Percentiles rank a stretch among this genome's conserved stretches.
Evolutionary conservation across 495 filamentous ascomycete species (phyloP).

Genomic region (Neurospora tetraspora): DNA sequence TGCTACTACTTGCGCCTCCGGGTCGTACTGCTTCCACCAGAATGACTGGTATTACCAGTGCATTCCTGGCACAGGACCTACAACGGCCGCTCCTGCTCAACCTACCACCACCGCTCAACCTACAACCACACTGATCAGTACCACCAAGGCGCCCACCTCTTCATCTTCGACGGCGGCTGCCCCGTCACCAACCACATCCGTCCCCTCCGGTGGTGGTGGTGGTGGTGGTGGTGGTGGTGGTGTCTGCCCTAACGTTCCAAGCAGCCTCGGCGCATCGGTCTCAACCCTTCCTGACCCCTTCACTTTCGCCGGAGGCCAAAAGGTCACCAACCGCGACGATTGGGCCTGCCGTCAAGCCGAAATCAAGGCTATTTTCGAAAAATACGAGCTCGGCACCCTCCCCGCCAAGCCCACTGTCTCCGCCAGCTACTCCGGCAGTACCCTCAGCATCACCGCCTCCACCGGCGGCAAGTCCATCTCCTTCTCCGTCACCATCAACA

Average conservation of each 20-base stretch:
- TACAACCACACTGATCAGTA: neutral
- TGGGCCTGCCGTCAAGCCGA: conserved; percentile 41
- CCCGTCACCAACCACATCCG: neutral
- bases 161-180: neutral
- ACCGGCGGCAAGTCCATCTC: conserved; percentile 35
- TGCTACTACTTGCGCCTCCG: conserved; percentile 26
- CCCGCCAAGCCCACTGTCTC: conserved; percentile 34
- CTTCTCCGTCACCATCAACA: conserved; percentile 37
- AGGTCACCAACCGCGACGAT: conserved; percentile 33
- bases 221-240: neutral
- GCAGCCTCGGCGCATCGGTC: conserved; percentile 5
- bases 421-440: conserved; percentile 28
- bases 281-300: conserved; percentile 42
- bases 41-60: conserved; percentile 36
- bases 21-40: conserved; percentile 27
- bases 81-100: conserved; percentile 3
- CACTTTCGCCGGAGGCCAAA: conserved; percentile 34
- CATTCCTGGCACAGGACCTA: conserved; percentile 14
- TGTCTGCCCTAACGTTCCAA: conserved; percentile 10
- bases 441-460: conserved; percentile 29
- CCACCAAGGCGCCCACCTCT: neutral
- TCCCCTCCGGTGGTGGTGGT: neutral
- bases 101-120: neutral
- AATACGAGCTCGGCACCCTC: conserved; percentile 42
- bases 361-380: conserved; percentile 38